Base-by-base conservation (phyloP, 192 early-diverging fungal genomes). In the Coemansia sp. region DNA sequence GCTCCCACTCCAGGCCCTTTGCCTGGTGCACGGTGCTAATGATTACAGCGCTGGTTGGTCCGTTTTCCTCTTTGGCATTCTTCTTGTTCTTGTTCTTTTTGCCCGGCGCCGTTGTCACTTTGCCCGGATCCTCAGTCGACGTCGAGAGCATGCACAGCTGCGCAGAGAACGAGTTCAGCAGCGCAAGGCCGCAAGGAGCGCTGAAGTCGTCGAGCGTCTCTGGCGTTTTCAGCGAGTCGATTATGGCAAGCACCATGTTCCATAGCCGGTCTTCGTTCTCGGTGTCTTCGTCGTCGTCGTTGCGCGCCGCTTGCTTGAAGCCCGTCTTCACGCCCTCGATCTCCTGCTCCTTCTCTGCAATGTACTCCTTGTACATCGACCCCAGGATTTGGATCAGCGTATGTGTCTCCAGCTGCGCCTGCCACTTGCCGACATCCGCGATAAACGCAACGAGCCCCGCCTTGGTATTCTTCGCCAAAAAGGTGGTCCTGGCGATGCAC, bases 1-100 rank as follows among this genome's bases (percentile, higher is more conserved):
- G 74, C 65, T 70, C 59, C 80, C 74, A 76, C 63, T 76, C 74
- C 38, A 82, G 63, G 0, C 71, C 74, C 62, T 82, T 82, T 7
- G 74, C 74, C 62, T 82, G 80, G 40, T 82, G 80, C 65, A 82
- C 71, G 0, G 74, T 82, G 29, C 64, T 69, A 3, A 82, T 76
- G 0, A 82, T 66, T 6, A 76, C 74, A 2, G 68, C 65, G 3
- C 64, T 23, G 9, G 55, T 34, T 64, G 9, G 10, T 1, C 60
- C 11, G 57, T 43, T 35, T 22, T 15, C 19, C 59, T 62, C 1
- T 20, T 36, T 33, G 9, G 38, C 38, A 3, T 40, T 13, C 13
- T 55, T 43, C 15, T 14, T 23, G 15, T 4, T 23, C 3, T 29
- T 29, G 29, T 38, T 59, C 52, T 5, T 57, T 33, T 35, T 29